phyloP scores from a whole-genome alignment of 2,329 filamentous ascomycete genomes.

The Ophiocordyceps robertsii region DNA sequence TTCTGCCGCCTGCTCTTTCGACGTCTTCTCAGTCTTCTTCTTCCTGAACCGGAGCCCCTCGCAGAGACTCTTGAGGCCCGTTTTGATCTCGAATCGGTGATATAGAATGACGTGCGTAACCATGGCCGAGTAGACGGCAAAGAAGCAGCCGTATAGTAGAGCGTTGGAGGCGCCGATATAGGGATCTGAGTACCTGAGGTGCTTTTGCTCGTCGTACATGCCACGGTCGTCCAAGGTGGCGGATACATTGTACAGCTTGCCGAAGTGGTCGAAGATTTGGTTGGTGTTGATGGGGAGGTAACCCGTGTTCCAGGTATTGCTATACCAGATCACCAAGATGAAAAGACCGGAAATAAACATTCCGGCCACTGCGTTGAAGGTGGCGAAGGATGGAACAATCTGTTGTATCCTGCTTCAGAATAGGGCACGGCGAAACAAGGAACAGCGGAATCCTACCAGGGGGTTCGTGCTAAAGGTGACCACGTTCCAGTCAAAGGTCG shows the following conservation, averaged over 20 bases:
- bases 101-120: constrained; percentile 26
- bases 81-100: constrained; percentile 22
- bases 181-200: constrained; percentile 26
- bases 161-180: constrained; percentile 24
- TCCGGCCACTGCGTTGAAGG: constrained; percentile 20
- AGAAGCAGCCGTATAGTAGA: constrained; percentile 24
- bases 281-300: constrained; percentile 29
- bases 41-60: constrained; percentile 13
- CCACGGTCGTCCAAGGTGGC: constrained; percentile 17
- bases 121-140: constrained; percentile 24
- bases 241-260: constrained; percentile 22
- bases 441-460: constrained; percentile 7
- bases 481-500: constrained; percentile 32
- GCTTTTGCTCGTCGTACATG: constrained; percentile 22
- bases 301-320: constrained; percentile 19
- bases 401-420: not conserved
- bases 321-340: constrained; percentile 17
- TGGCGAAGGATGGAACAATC: constrained; percentile 22
- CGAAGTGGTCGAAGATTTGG: constrained; percentile 24
- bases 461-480: constrained; percentile 17
- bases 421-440: too few relatives aligned
- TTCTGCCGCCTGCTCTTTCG: constrained; percentile 2
- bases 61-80: constrained; percentile 19
- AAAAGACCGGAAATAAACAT: constrained; percentile 14
- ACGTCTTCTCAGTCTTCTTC: constrained; percentile 9